These are phyloP conservation scores for Avena sativa DNA, from an alignment of 176 grass and related monocot genomes.

Conservation along the genomic window DNA sequence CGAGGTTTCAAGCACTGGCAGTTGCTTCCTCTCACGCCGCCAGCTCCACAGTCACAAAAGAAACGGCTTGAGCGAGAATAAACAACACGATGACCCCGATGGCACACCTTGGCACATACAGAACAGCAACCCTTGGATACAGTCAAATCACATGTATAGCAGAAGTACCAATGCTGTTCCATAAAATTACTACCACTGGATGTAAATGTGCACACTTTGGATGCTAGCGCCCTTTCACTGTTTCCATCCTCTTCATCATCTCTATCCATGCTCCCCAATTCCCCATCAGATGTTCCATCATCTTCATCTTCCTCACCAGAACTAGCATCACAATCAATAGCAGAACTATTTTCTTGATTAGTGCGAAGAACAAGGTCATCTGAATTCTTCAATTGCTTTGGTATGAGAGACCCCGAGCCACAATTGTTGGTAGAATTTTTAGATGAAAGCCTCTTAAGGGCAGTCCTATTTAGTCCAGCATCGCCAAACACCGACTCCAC, in stretches of 20 bases:
- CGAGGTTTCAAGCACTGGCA: constrained; percentile 96
- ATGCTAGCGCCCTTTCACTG: constrained; percentile 79
- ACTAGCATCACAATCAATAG: constrained; percentile 76
- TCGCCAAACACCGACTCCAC: constrained; percentile 75
- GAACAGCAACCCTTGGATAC: constrained; percentile 98
- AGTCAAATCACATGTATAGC: constrained; percentile 97
- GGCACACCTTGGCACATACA: constrained; percentile 93
- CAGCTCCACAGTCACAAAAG: constrained; percentile 98
- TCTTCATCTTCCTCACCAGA: constrained; percentile 98
- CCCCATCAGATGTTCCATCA: constrained; percentile 94
- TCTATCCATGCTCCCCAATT: constrained; percentile 89
- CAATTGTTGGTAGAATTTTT: constrained; percentile 57
- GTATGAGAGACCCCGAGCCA: constrained; percentile 60
- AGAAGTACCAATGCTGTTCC: constrained; percentile 99
- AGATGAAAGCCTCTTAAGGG: constrained; percentile 67
- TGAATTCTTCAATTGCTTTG: constrained; percentile 78
- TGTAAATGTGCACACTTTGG: constrained; percentile 97
- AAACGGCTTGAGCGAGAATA: constrained; percentile 98
- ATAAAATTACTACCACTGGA: constrained; percentile 99
- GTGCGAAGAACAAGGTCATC: constrained; percentile 69
- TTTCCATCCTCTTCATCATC: constrained; percentile 94
- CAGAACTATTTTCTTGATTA: constrained; percentile 64
- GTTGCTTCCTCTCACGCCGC: constrained; percentile 87
- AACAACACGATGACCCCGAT: constrained; percentile 92
- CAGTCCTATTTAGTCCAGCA: constrained; percentile 57